phyloP scores from a whole-genome alignment of 2,329 filamentous ascomycete genomes.

The Diaporthe aspalathi region DNA sequence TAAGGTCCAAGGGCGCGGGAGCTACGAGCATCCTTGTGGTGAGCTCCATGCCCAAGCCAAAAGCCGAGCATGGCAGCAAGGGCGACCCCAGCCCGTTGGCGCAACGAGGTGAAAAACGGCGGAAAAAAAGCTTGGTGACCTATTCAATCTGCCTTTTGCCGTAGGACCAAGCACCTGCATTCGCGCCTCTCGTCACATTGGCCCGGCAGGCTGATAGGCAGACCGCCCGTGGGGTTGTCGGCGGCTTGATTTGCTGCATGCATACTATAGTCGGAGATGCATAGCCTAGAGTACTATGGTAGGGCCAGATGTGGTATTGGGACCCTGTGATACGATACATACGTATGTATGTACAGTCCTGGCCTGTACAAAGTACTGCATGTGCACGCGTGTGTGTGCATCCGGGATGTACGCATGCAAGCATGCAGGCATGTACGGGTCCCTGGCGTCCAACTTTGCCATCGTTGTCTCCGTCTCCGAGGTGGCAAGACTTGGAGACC shows the following conservation, averaged over 20 bases:
- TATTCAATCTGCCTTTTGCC: constrained; percentile 19
- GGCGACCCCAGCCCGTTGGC: constrained; percentile 27
- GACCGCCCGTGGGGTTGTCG: background rate
- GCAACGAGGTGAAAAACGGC: constrained; percentile 8
- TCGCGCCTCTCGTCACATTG: constrained; percentile 11
- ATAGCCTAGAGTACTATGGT: constrained; percentile 20
- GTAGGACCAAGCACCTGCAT: constrained; percentile 23
- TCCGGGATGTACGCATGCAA: too few species aligned
- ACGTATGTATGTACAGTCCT: too few species aligned
- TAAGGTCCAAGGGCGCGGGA: constrained; percentile 26
- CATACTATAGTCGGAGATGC: constrained; percentile 17
- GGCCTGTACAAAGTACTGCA: background rate
- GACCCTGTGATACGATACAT: constrained; percentile 8
- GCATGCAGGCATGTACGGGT: background rate
- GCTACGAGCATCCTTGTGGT: constrained; percentile 34
- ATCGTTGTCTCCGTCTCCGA: constrained; percentile 20
- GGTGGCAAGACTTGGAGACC: constrained; percentile 18
- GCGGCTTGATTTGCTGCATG: background rate
- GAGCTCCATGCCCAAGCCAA: constrained; percentile 22
- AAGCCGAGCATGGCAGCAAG: constrained; percentile 22
- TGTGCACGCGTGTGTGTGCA: background rate
- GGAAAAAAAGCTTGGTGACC: constrained; percentile 22
- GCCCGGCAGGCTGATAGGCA: constrained; percentile 20
- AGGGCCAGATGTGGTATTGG: constrained; percentile 8
- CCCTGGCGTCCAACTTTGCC: constrained; percentile 1